phyloP scores from a whole-genome alignment of 768 basidiomycete species.

The Boletus vermiculosoides region DNA sequence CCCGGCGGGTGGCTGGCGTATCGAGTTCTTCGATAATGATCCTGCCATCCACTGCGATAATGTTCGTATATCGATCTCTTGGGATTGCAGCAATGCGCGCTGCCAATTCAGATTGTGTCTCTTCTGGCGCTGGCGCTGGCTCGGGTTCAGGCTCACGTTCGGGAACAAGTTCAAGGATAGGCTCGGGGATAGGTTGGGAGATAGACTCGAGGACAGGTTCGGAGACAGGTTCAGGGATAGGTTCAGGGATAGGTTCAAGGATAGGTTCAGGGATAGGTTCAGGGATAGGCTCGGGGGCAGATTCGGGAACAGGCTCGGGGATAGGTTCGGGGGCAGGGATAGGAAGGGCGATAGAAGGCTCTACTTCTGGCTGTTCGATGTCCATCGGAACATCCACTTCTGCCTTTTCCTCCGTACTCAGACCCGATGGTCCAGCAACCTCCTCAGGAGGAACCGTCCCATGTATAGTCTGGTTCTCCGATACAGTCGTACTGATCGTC shows the following conservation, averaged over 20 bases:
- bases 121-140: neutral
- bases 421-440: slow-evolving; percentile 24
- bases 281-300: neutral
- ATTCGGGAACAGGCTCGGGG: neutral
- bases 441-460: slow-evolving; percentile 27
- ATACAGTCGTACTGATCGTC: slow-evolving; percentile 44
- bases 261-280: neutral
- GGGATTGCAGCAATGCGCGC: slow-evolving; percentile 30
- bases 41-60: slow-evolving; percentile 41
- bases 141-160: neutral
- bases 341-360: neutral
- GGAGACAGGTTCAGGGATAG: neutral
- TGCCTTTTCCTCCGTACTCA: slow-evolving; percentile 17
- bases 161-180: neutral
- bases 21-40: slow-evolving; percentile 72
- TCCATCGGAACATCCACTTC: slow-evolving; percentile 17
- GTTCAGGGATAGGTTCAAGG: neutral
- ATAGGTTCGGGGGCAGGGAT: neutral
- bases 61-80: slow-evolving; percentile 31
- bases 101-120: slow-evolving; percentile 18
- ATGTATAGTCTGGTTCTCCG: slow-evolving; percentile 44
- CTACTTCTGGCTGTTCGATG: slow-evolving; percentile 12
- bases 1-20: slow-evolving; percentile 63
- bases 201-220: neutral
- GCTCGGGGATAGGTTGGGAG: too few species aligned